Conservation (phyloP, 306 rosid species). For the Malus sylvestris region DNA sequence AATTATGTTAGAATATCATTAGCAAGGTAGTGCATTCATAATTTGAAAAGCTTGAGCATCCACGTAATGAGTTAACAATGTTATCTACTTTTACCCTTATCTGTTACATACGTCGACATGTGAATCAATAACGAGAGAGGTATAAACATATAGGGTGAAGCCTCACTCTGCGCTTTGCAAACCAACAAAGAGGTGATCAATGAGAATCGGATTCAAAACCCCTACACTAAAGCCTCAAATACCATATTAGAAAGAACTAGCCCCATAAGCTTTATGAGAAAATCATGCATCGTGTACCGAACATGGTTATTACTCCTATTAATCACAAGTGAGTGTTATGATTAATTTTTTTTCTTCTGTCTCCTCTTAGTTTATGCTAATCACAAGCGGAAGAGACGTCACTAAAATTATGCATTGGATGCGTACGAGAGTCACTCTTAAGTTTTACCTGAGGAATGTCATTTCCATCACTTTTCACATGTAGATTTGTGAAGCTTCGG, state of each 20-base stretch:
- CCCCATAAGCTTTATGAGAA: too few relatives aligned
- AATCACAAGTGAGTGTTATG: too few relatives aligned
- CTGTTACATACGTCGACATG: too few relatives aligned
- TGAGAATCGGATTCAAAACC: background rate
- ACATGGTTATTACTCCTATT: too few relatives aligned
- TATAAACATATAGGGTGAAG: background rate
- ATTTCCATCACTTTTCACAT: slow-evolving; percentile 7
- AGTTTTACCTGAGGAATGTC: background rate
- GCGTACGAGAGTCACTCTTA: background rate
- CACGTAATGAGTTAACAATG: background rate
- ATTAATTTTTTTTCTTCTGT: too few relatives aligned
- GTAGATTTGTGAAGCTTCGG: slow-evolving; percentile 8
- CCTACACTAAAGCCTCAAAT: background rate
- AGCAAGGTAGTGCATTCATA: too few relatives aligned
- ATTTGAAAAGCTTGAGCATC: background rate
- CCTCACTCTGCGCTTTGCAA: background rate
- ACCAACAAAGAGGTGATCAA: background rate
- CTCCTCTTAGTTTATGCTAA: too few relatives aligned
- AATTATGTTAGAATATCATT: background rate
- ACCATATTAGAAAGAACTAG: background rate
- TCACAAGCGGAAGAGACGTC: background rate
- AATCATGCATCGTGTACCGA: too few relatives aligned
- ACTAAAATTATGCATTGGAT: background rate
- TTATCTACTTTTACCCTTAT: background rate
- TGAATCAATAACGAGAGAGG: background rate